Evolutionary conservation across 805 yeast genomes (phyloP).

Genomic region (Sugiyamaella floridensis): DNA sequence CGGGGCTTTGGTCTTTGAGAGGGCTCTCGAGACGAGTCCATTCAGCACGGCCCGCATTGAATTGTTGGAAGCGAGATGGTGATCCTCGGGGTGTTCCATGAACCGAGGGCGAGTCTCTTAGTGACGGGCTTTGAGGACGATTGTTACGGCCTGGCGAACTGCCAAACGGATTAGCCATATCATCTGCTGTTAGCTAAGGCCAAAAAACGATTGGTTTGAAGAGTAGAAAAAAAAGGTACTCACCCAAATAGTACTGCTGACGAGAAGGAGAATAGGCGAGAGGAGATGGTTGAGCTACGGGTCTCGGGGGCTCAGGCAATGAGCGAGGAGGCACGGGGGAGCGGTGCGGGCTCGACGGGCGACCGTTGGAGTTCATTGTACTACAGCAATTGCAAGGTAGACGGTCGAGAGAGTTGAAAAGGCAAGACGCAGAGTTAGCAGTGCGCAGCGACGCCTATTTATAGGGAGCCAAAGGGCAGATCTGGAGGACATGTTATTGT

Average conservation of each 20-base stretch:
- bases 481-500: not conserved
- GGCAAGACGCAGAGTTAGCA: not conserved
- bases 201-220: not conserved
- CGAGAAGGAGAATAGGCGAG: constrained; percentile 16
- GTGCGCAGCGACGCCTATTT: not conserved
- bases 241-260: constrained; percentile 16
- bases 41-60: constrained; percentile 52
- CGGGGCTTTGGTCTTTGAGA: constrained; percentile 17
- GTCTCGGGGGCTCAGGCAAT: constrained; percentile 18
- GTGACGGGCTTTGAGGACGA: constrained; percentile 2
- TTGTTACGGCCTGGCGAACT: constrained; percentile 11
- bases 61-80: constrained; percentile 20
- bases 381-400: too few relatives aligned
- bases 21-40: constrained; percentile 71
- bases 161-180: constrained; percentile 17
- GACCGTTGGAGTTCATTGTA: not conserved
- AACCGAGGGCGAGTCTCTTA: constrained; percentile 11
- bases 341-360: not conserved
- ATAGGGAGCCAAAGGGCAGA: not conserved
- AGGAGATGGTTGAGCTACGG: constrained; percentile 1
- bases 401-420: not conserved
- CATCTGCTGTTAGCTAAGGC: constrained; percentile 10
- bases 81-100: constrained; percentile 20
- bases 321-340: not conserved
- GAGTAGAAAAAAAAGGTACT: not conserved